Base-by-base conservation (phyloP, 2,329 filamentous ascomycete genomes). In the Lasiodiplodia theobromae region DNA sequence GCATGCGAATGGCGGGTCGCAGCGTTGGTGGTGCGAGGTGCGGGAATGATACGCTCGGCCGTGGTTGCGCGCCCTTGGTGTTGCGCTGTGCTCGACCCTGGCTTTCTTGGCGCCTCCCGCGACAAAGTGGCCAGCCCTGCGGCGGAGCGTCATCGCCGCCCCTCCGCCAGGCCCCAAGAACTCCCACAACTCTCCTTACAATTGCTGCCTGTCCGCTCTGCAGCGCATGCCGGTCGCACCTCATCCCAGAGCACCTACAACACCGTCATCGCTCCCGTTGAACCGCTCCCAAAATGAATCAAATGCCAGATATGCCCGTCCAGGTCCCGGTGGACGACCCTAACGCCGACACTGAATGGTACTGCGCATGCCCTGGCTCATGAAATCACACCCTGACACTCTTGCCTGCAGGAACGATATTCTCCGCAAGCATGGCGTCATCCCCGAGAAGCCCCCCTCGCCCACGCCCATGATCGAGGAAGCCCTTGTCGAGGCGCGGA, bases 321-420 rank as follows among this genome's bases (percentile, higher is more conserved):
- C 86, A 90, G 75, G 96, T 99, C 70, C 94, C 94, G 54, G 91
- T 99, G n/a, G 44, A 47, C 73, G 93, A 97, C 78, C 95, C 95
- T 38, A 97, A 98, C 77, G 96, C 94, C 71, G 96, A 99, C 79
- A 99, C 96, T 71, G 96, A 99, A 90, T 99, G 96, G 96, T 94
- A 67, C 38, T 31, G 31, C 21, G n/a, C 14, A 16, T 37, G 12
- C 14, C 52, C 28, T 5, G 8, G 34, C 63, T 21, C 47, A 38
- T 44, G 49, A 67, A 47, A 44, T 67, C 66, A 54, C 68, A 58
- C 68, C 66, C 56, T 69, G 10, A 66, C 28, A 14, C 53, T 52
- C 62, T 56, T 34, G 31, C 31, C 31, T n/a, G 69, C 73, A 97
- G 94, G 94, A 99, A 99, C 79, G 96, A 99, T 74, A 99, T 99